A percentile compares a stretch with the other conserved stretches of the same genome.
Evolutionary conservation across 495 filamentous ascomycete genomes (phyloP).

Genomic region (Pyrenopolyporus hunteri): DNA sequence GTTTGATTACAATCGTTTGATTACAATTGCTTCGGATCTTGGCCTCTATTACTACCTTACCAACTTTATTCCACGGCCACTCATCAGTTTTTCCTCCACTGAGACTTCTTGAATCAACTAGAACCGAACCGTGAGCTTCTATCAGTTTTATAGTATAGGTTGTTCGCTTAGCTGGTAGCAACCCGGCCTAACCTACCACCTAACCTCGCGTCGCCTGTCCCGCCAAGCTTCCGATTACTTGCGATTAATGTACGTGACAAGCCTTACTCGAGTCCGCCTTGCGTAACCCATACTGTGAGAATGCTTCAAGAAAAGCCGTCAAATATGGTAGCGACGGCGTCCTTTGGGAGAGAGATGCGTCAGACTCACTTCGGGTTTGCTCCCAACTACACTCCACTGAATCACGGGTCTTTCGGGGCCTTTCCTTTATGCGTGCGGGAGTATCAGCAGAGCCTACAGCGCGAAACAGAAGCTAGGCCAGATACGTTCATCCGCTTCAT

Average conservation of each 20-base stretch:
- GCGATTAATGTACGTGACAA: no score
- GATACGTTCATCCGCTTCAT: slow-evolving; percentile 58
- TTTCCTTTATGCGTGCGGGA: slow-evolving; percentile 44
- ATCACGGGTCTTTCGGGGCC: slow-evolving; percentile 51
- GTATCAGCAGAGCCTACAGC: slow-evolving; percentile 38
- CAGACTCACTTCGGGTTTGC: slow-evolving; percentile 47
- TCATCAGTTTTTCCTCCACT: no score
- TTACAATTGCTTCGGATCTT: no score
- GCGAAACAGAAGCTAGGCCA: slow-evolving; percentile 43
- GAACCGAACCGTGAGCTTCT: no score
- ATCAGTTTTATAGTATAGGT: no score
- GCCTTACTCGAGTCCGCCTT: background rate
- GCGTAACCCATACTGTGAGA: slow-evolving; percentile 7
- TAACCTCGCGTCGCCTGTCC: background rate
- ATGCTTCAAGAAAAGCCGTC: slow-evolving; percentile 8
- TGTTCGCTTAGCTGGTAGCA: background rate
- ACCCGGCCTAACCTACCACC: background rate
- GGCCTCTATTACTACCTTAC: no score
- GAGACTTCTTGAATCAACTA: no score
- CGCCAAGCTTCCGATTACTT: background rate
- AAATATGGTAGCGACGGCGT: background rate
- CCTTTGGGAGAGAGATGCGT: slow-evolving; percentile 48
- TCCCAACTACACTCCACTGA: slow-evolving; percentile 44
- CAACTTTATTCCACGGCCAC: no score
- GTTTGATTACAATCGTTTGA: slow-evolving; percentile 4